phyloP scores from a whole-genome alignment of 2,329 filamentous ascomycete genomes.

The Aspergillus amoenus region DNA sequence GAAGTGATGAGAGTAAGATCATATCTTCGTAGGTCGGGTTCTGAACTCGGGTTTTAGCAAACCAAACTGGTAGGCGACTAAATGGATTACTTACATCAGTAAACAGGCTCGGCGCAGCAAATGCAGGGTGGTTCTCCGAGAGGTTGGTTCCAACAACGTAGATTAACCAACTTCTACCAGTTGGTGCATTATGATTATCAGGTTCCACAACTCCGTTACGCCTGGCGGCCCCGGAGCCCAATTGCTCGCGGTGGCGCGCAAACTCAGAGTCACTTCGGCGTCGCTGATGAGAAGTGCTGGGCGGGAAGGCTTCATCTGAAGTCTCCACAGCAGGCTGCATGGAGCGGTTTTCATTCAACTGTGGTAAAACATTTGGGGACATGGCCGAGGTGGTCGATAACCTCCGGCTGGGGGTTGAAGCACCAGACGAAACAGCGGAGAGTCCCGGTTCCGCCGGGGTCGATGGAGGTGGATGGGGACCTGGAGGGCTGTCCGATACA shows the following conservation, averaged over 20 bases:
- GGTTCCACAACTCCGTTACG: slow-evolving; percentile 66
- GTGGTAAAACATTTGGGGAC: slow-evolving; percentile 36
- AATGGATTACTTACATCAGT: slow-evolving; percentile 56
- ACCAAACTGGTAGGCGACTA: background rate
- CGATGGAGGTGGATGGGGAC: slow-evolving; percentile 62
- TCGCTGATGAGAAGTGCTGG: slow-evolving; percentile 50
- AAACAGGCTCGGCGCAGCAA: slow-evolving; percentile 68
- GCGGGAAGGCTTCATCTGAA: slow-evolving; percentile 42
- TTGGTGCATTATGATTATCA: slow-evolving; percentile 48
- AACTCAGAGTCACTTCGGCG: slow-evolving; percentile 61
- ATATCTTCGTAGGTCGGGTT: slow-evolving; percentile 71
- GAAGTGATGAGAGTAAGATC: slow-evolving; percentile 65
- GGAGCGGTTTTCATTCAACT: slow-evolving; percentile 39
- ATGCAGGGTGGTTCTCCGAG: slow-evolving; percentile 68
- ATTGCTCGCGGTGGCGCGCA: slow-evolving; percentile 51
- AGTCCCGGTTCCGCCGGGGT: slow-evolving; percentile 61
- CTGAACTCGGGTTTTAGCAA: slow-evolving; percentile 28
- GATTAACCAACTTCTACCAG: slow-evolving; percentile 68
- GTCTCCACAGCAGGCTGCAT: slow-evolving; percentile 39
- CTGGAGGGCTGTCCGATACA: slow-evolving; percentile 56
- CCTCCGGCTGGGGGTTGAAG: slow-evolving; percentile 49
- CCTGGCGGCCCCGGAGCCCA: slow-evolving; percentile 61
- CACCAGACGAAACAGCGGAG: slow-evolving; percentile 55
- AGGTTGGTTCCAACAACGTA: slow-evolving; percentile 70
- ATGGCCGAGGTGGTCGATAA: slow-evolving; percentile 50